Conservation (phyloP, 2,329 filamentous ascomycete genomes). For the Elsinoe perseae region DNA sequence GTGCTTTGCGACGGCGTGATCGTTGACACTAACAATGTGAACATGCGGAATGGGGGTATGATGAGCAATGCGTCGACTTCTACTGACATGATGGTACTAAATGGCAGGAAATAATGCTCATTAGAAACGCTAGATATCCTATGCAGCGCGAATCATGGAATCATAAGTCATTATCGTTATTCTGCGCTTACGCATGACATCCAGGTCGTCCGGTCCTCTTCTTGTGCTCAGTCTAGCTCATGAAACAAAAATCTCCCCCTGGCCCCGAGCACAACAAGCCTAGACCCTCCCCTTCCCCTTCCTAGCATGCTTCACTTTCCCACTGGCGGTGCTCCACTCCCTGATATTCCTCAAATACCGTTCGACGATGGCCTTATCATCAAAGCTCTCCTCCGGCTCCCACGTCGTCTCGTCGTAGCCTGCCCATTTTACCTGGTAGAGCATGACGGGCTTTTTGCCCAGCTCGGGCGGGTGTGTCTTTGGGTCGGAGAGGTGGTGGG, state of each 20-base stretch:
- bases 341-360: slow-evolving; percentile 21
- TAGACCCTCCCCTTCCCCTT: not conserved
- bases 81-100: too few species aligned
- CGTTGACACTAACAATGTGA: too few species aligned
- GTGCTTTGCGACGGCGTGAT: too few species aligned
- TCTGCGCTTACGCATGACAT: not conserved
- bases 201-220: not conserved
- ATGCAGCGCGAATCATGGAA: too few species aligned
- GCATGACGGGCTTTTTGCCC: slow-evolving; percentile 25
- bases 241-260: too few species aligned
- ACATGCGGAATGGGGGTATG: too few species aligned
- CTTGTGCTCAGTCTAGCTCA: not conserved
- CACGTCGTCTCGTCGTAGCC: slow-evolving; percentile 27
- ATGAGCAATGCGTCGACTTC: too few species aligned
- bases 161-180: not conserved
- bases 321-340: not conserved
- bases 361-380: slow-evolving; percentile 23
- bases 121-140: not conserved
- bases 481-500: slow-evolving; percentile 27
- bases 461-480: slow-evolving; percentile 23
- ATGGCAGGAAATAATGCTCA: not conserved
- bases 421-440: slow-evolving; percentile 31
- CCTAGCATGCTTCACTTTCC: not conserved
- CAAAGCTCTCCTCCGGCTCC: slow-evolving; percentile 29
- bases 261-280: too few species aligned